Percentiles rank a stretch among this genome's conserved stretches.
These are phyloP conservation scores for Xylaria arbuscula DNA, from an alignment of 2,329 filamentous ascomycete species.

Conservation along the genomic window DNA sequence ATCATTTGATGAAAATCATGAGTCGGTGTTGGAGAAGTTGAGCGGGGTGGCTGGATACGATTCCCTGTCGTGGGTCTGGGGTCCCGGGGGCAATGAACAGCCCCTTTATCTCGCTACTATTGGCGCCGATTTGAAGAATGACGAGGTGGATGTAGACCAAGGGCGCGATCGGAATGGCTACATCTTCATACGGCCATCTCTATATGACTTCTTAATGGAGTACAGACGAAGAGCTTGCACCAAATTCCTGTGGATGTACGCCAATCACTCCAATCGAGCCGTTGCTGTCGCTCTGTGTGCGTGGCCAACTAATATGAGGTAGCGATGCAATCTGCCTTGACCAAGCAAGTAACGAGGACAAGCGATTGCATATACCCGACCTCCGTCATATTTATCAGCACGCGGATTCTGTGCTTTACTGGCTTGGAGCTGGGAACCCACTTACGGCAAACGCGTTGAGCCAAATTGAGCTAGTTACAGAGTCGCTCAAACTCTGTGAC, in stretches of 20 bases:
- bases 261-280: not conserved
- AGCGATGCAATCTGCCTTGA: not conserved
- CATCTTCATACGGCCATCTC: not conserved
- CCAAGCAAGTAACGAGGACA: not conserved
- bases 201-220: not conserved
- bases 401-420: not conserved
- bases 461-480: not conserved
- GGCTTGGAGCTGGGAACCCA: not conserved
- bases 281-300: not conserved
- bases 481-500: not conserved
- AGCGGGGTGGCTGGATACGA: not conserved
- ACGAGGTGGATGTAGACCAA: not conserved
- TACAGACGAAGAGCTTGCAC: slow-evolving; percentile 2
- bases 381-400: not conserved
- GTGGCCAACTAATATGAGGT: not conserved
- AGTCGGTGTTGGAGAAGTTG: not conserved
- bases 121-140: not conserved
- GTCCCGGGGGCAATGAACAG: not conserved
- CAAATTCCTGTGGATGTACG: not conserved
- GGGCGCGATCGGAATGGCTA: not conserved
- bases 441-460: not conserved
- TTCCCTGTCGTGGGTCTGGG: not conserved
- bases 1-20: not conserved
- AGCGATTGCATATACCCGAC: not conserved
- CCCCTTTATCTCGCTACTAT: not conserved